phyloP scores from a whole-genome alignment of 441 rosid genomes.

The Gossypium gossypioides region DNA sequence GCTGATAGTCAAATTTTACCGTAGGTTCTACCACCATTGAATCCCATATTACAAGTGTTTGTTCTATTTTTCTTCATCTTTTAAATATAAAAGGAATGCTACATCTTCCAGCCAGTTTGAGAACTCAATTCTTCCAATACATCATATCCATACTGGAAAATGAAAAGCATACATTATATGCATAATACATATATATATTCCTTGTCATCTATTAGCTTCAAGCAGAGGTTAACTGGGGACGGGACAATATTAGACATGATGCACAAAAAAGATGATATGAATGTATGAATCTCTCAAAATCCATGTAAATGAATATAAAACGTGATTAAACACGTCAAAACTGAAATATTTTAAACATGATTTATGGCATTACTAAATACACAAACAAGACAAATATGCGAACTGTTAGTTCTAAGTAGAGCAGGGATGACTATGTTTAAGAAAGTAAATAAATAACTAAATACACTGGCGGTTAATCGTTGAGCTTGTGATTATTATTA shows the following conservation, averaged over 20 bases:
- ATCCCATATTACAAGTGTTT: neutral
- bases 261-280: too few relatives aligned
- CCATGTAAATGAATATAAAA: too few relatives aligned
- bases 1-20: neutral
- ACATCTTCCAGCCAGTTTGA: neutral
- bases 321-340: too few relatives aligned
- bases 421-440: neutral
- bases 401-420: neutral
- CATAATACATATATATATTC: slow-evolving; percentile 13
- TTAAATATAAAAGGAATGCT: neutral
- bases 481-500: too few relatives aligned
- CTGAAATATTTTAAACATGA: too few relatives aligned
- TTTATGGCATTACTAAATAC: too few relatives aligned
- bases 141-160: neutral
- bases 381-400: too few relatives aligned
- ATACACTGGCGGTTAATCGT: too few relatives aligned
- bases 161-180: neutral
- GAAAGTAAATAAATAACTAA: neutral
- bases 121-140: neutral
- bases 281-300: too few relatives aligned
- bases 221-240: slow-evolving; percentile 66
- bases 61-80: neutral
- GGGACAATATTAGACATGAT: slow-evolving; percentile 26
- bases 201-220: slow-evolving; percentile 86
- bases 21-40: neutral